A percentile compares a stretch with the other conserved stretches of the same genome.
Conservation (phyloP, 345 rosid genomes). For the Draba incana region DNA sequence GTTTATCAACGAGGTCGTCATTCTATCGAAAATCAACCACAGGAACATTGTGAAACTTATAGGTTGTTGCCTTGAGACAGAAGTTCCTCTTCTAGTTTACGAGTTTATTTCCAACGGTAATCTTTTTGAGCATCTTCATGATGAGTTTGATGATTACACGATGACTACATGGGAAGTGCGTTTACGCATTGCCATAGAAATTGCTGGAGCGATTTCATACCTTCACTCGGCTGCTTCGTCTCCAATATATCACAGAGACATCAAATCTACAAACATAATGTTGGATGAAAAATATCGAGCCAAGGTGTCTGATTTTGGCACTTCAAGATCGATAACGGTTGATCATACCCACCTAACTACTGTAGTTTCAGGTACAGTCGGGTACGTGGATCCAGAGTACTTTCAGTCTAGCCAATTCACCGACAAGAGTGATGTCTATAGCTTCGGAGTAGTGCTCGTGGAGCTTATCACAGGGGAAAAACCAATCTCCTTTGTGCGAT, state of each 20-base stretch:
- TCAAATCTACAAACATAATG: conserved; percentile 17
- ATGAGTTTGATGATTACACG: conserved; percentile 13
- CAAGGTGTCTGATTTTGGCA: conserved; percentile 52
- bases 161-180: background rate
- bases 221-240: conserved; percentile 18
- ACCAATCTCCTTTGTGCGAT: conserved; percentile 1
- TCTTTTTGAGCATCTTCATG: conserved; percentile 26
- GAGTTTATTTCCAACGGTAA: conserved; percentile 25
- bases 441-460: conserved; percentile 23
- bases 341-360: conserved; percentile 28
- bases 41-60: conserved; percentile 22
- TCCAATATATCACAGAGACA: conserved; percentile 9
- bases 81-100: conserved; percentile 20
- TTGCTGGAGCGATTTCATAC: conserved; percentile 43
- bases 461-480: conserved; percentile 24
- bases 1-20: conserved; percentile 25
- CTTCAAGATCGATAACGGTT: conserved; percentile 47
- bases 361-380: conserved; percentile 7
- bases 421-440: conserved; percentile 23
- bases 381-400: conserved; percentile 17
- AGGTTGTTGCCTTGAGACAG: conserved; percentile 27
- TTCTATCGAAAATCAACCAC: conserved; percentile 25
- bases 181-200: background rate
- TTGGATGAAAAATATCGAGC: conserved; percentile 20
- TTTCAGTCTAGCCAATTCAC: conserved; percentile 17